Percentiles rank a stretch among this genome's conserved stretches.
These are phyloP conservation scores for Purpureocillium takamizusanense DNA, from an alignment of 2,329 filamentous ascomycete genomes.

Conservation along the genomic window DNA sequence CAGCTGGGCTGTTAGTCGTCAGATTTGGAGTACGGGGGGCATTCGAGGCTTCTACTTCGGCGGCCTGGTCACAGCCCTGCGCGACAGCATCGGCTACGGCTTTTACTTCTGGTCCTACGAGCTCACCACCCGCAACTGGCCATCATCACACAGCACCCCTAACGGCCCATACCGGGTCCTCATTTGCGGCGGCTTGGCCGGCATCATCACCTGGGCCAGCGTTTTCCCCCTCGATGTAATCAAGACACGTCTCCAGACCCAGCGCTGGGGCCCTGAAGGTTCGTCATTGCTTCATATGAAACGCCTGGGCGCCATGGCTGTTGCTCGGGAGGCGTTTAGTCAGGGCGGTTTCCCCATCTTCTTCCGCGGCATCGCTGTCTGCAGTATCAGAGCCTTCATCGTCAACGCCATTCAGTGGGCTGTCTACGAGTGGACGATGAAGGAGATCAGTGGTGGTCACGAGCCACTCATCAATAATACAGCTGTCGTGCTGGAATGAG, in stretches of 20 bases:
- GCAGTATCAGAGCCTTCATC: conserved; percentile 77
- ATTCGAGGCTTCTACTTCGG: conserved; percentile 72
- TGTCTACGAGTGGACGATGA: conserved; percentile 83
- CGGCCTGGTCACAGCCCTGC: conserved; percentile 68
- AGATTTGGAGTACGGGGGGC: conserved; percentile 47
- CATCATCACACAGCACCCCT: conserved; percentile 24
- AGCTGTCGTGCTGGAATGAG: no score
- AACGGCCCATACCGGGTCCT: conserved; percentile 55
- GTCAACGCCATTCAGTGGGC: conserved; percentile 94
- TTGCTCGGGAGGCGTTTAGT: conserved; percentile 58
- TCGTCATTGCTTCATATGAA: neutral
- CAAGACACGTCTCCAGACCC: conserved; percentile 85
- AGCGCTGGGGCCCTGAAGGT: conserved; percentile 27
- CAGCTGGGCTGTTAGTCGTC: conserved; percentile 54
- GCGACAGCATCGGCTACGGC: conserved; percentile 88
- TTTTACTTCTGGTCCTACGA: conserved; percentile 97
- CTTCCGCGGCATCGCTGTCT: conserved; percentile 69
- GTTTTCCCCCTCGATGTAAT: conserved; percentile 88
- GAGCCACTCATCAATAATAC: conserved; percentile 1
- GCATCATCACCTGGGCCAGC: conserved; percentile 79
- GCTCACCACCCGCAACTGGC: conserved; percentile 54
- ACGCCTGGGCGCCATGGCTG: conserved; percentile 46
- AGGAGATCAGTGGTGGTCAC: conserved; percentile 30
- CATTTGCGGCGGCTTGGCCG: conserved; percentile 78
- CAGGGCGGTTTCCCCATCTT: conserved; percentile 54